A percentile compares a stretch with the other conserved stretches of the same genome.
Evolutionary conservation across 495 filamentous ascomycete genomes (phyloP).

Genomic region (Hapsidospora chrysogenum): DNA sequence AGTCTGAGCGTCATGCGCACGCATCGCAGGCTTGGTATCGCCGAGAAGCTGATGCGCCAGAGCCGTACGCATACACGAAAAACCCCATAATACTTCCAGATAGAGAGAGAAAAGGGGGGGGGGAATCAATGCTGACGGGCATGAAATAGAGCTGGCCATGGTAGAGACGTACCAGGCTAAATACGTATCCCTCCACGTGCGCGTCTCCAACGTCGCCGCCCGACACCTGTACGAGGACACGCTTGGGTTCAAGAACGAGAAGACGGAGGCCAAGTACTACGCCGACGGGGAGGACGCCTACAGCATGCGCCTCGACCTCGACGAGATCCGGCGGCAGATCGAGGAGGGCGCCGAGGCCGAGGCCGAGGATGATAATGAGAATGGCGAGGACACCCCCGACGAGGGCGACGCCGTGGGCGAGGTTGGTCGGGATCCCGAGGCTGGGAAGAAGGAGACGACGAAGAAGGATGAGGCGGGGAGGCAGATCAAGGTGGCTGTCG

Average conservation of each 20-base stretch:
- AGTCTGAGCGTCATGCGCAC: conserved; percentile 92
- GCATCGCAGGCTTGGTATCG: conserved; percentile 76
- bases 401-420: conserved; percentile 30
- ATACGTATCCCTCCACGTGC: conserved; percentile 92
- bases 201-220: conserved; percentile 80
- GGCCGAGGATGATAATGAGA: conserved; percentile 15
- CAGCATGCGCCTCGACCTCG: conserved; percentile 77
- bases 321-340: conserved; percentile 36
- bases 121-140: conserved; percentile 4
- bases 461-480: conserved; percentile 13
- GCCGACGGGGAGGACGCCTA: conserved; percentile 96
- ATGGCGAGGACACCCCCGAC: conserved; percentile 16
- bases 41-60: conserved; percentile 94
- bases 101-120: no score
- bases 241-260: conserved; percentile 78
- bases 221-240: conserved; percentile 86
- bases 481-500: conserved; percentile 55
- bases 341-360: conserved; percentile 13
- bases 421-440: conserved; percentile 19
- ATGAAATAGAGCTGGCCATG: conserved; percentile 70
- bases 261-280: conserved; percentile 88
- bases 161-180: conserved; percentile 78
- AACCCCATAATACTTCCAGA: not conserved
- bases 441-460: conserved; percentile 9
- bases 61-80: conserved; percentile 43